Base-by-base conservation (phyloP, 2,329 filamentous ascomycete species). In the Fusarium avenaceum region DNA sequence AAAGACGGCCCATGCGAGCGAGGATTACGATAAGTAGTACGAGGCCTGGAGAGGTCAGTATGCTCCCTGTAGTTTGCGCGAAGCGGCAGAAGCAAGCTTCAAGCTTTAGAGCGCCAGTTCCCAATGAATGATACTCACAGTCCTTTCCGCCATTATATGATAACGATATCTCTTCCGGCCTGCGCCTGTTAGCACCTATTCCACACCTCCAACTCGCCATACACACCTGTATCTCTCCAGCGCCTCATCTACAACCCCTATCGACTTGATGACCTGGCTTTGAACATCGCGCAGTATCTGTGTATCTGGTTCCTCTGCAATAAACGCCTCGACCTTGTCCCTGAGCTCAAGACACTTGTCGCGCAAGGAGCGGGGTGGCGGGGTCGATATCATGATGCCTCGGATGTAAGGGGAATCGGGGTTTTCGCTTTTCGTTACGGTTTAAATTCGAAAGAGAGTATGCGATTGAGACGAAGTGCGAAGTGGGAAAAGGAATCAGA, bases 61-160 rank as follows among this genome's bases (percentile, higher is more conserved):
- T 24, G 43, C 26, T 17, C 1, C 33, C 17, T 8, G 17, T 26
- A 35, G 19, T 14, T 4, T 9, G 2, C 0, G 6, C 11, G 10
- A 10, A 7, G 2, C 9, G 3, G 26, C 15, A 26, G 28, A 24
- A 24, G 45, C 6, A 22, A 24, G 10, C 14, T 8, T 19, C 15
- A 5, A 10, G 7, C 20, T 15, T 30, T 2, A 4, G 3, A 13
- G 9, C 6, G 9, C 26, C 15, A 5, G n/a, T 9, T 5, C 3
- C n/a, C 13, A 9, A 10, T 28, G 2, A 5, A 19, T 38, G 11
- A 24, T 19, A 70, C 67, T 43, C 49, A 69, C 67, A 98, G 84
- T 98, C 96, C 80, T 99, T 99, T 64, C 96, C 96, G 76, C 96
- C 96, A 74, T 99, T 99, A 81, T 97, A 99, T 57, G 95, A 97